Base-by-base conservation (phyloP, 495 filamentous ascomycete genomes). In the Hamigera avellanea region DNA sequence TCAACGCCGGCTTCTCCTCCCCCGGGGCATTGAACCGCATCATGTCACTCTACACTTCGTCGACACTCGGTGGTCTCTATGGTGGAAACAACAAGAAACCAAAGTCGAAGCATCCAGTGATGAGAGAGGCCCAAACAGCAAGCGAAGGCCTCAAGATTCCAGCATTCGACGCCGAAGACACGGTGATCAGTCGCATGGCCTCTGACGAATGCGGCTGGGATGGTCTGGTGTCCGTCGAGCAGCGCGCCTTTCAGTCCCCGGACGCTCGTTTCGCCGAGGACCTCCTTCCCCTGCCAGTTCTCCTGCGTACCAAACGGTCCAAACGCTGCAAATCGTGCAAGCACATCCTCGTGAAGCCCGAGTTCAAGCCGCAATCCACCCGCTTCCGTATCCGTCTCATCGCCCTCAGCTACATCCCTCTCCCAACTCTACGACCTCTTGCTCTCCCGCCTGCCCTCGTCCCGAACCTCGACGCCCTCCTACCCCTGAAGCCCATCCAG, bases 321-420 rank as follows among this genome's bases (percentile, higher is more conserved):
- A 95, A 95, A 56, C 86, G 91, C 32, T 98, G 91, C 61, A 75
- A 80, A 42, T 73, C 77, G 8, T 98, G 91, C 67, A 81, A 89
- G 4, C 89, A 95, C 65, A 94, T 95, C 58, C 80, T 98, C 51
- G 81, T 81, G 34, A 91, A 91, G 53, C 89, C 86, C n/a, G 93
- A 98, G 60, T 70, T 75, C 41, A 95, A 95, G 53, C 75, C 93
- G 9, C 69, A 73, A 32, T 85, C 76, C 12, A 91, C 83, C 8
- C 80, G 86, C 27, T 95, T 86, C 70, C 74, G 84, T 32, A 95
- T 96, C 58, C 76, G 80, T 36, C 74, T 95, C 13, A 80, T 95
- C 13, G 91, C 91, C 7, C 67, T 83, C 42, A 86, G 80, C 61
- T 87, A 91, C 62, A 82, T 98, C 44, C 91, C 93, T 2, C 75